Conservation (phyloP, 1,284 basidiomycete species). For the Porodaedalea pini region DNA sequence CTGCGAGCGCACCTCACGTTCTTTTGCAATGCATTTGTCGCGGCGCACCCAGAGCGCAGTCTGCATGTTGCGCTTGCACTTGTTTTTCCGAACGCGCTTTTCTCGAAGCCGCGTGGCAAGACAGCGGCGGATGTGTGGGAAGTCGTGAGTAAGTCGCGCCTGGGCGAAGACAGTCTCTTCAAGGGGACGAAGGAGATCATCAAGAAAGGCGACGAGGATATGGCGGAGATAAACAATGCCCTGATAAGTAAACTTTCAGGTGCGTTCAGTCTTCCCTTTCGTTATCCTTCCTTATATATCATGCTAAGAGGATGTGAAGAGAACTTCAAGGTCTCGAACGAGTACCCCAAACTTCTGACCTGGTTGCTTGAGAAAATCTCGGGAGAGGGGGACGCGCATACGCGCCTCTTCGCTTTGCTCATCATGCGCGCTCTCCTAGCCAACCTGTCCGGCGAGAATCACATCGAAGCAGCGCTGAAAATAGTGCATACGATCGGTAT, state of each 20-base stretch:
- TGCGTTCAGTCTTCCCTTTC: slow-evolving; percentile 28
- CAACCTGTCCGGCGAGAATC: slow-evolving; percentile 52
- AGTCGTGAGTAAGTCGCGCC: slow-evolving; percentile 39
- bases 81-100: slow-evolving; percentile 72
- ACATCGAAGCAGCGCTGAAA: slow-evolving; percentile 49
- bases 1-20: slow-evolving; percentile 36
- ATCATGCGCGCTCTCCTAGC: slow-evolving; percentile 53
- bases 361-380: slow-evolving; percentile 45
- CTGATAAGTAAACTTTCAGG: slow-evolving; percentile 61
- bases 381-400: slow-evolving; percentile 45
- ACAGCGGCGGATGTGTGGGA: slow-evolving; percentile 66
- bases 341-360: slow-evolving; percentile 38
- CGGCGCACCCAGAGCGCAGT: slow-evolving; percentile 32
- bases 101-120: slow-evolving; percentile 65
- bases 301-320: slow-evolving; percentile 36
- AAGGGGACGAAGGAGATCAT: slow-evolving; percentile 20
- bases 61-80: slow-evolving; percentile 54
- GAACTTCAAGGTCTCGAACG: slow-evolving; percentile 53
- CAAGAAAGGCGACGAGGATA: slow-evolving; percentile 40
- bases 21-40: slow-evolving; percentile 30
- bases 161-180: slow-evolving; percentile 28
- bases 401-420: slow-evolving; percentile 56
- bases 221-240: slow-evolving; percentile 49
- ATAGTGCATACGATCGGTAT: slow-evolving; percentile 47
- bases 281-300: background rate